Conservation (phyloP, 768 basidiomycete genomes). For the Amanita inopinata region DNA sequence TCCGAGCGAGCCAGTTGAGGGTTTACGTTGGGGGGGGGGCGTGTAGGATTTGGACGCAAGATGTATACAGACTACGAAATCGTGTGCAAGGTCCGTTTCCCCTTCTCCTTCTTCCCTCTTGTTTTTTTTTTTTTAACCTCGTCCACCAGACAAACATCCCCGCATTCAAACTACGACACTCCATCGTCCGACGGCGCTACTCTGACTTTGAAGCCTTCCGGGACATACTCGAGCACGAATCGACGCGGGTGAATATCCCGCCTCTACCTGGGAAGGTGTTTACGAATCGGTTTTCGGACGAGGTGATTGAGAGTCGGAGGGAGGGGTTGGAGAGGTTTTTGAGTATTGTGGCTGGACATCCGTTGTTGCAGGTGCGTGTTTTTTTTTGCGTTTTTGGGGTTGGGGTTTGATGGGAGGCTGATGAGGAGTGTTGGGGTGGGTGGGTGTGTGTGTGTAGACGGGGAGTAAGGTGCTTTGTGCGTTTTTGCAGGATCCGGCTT, state of each 20-base stretch:
- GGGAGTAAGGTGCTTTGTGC: slow-evolving; percentile 95
- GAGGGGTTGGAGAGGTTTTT: slow-evolving; percentile 94
- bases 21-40: background rate
- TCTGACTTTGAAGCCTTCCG: slow-evolving; percentile 96
- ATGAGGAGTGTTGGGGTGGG: slow-evolving; percentile 2
- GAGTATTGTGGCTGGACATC: slow-evolving; percentile 95
- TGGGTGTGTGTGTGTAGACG: slow-evolving; percentile 45
- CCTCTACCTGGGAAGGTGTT: slow-evolving; percentile 97
- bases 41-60: slow-evolving; percentile 88
- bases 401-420: slow-evolving; percentile 1
- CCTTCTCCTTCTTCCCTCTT: slow-evolving; percentile 1
- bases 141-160: slow-evolving; percentile 86
- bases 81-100: slow-evolving; percentile 73
- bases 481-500: slow-evolving; percentile 89
- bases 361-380: slow-evolving; percentile 77
- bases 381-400: background rate
- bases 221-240: slow-evolving; percentile 95
- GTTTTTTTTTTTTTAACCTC: background rate
- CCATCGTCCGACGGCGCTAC: slow-evolving; percentile 79
- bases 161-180: slow-evolving; percentile 95
- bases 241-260: slow-evolving; percentile 95
- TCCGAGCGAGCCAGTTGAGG: background rate
- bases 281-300: slow-evolving; percentile 96
- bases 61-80: slow-evolving; percentile 99
- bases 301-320: slow-evolving; percentile 86